phyloP scores from a whole-genome alignment of 331 rosid genomes.

The Malus hybrid region DNA sequence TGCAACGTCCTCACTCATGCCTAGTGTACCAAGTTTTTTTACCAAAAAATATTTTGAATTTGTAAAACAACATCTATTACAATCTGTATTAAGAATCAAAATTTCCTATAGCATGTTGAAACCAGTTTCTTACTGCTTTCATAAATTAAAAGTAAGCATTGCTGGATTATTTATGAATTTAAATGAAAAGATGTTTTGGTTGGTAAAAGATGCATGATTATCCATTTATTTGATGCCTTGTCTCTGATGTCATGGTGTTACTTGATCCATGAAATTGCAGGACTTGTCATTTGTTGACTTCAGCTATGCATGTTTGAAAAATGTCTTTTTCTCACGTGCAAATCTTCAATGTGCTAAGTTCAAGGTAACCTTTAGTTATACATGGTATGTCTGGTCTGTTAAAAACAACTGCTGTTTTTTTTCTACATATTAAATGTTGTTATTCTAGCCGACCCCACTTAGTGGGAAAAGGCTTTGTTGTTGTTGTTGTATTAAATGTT shows the following conservation, averaged over 20 bases:
- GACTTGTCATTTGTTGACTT: conserved; percentile 79
- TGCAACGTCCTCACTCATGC: too few relatives aligned
- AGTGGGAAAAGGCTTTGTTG: too few relatives aligned
- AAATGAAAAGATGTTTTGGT: neutral
- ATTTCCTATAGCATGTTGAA: neutral
- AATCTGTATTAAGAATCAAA: neutral
- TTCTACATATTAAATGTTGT: neutral
- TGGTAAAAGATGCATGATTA: conserved; percentile 1
- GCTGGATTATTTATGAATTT: neutral
- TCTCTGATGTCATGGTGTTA: neutral
- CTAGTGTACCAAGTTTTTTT: too few relatives aligned
- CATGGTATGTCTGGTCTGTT: neutral
- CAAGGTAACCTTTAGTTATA: conserved; percentile 43
- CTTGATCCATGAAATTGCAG: conserved; percentile 41
- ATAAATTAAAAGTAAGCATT: neutral
- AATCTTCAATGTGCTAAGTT: conserved; percentile 83
- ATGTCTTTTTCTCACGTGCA: conserved; percentile 85
- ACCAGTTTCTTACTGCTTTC: neutral
- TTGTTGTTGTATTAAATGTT: neutral
- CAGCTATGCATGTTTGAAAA: conserved; percentile 82
- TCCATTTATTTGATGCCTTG: neutral
- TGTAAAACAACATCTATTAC: neutral
- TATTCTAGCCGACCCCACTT: too few relatives aligned
- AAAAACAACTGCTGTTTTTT: neutral
- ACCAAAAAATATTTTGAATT: neutral